Evolutionary conservation across 2,329 filamentous ascomycete genomes (phyloP).

Genomic region (Aspergillus fischeri): DNA sequence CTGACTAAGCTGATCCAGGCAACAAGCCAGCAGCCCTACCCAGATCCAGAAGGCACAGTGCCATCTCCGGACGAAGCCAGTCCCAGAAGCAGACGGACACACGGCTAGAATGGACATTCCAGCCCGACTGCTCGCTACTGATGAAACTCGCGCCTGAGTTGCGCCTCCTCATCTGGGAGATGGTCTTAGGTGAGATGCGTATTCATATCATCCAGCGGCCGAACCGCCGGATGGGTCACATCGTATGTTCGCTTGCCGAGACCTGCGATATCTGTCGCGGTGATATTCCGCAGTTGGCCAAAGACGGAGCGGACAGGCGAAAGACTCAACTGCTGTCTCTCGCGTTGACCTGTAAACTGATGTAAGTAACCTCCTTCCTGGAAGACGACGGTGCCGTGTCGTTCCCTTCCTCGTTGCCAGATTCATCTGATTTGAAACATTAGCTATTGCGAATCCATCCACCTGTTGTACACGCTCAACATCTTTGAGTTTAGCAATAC

Average conservation of each 20-base stretch:
- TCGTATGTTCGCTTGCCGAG: constrained; percentile 26
- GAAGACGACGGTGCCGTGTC: not conserved
- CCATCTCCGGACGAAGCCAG: constrained; percentile 1
- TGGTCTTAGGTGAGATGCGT: constrained; percentile 26
- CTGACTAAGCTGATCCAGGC: constrained; percentile 14
- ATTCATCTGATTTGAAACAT: not conserved
- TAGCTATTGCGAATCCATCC: constrained; percentile 35
- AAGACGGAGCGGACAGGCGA: constrained; percentile 9
- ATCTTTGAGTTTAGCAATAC: constrained; percentile 39
- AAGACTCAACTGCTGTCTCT: constrained; percentile 23
- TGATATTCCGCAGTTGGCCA: constrained; percentile 24
- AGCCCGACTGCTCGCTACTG: constrained; percentile 27
- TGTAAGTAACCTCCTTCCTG: constrained; percentile 18
- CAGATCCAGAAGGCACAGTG: constrained; percentile 12
- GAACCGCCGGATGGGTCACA: constrained; percentile 28
- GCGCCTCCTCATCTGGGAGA: constrained; percentile 36
- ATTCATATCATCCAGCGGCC: constrained; percentile 35
- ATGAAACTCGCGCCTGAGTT: constrained; percentile 32
- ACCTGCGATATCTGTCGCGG: constrained; percentile 34
- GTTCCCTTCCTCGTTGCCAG: not conserved
- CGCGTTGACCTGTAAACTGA: constrained; percentile 33
- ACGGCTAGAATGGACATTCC: constrained; percentile 12
- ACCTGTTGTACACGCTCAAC: constrained; percentile 32
- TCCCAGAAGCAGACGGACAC: constrained; percentile 9
- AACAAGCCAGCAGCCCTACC: constrained; percentile 27